Conservation (phyloP, 495 filamentous ascomycete species). For the Daldinia loculata region DNA sequence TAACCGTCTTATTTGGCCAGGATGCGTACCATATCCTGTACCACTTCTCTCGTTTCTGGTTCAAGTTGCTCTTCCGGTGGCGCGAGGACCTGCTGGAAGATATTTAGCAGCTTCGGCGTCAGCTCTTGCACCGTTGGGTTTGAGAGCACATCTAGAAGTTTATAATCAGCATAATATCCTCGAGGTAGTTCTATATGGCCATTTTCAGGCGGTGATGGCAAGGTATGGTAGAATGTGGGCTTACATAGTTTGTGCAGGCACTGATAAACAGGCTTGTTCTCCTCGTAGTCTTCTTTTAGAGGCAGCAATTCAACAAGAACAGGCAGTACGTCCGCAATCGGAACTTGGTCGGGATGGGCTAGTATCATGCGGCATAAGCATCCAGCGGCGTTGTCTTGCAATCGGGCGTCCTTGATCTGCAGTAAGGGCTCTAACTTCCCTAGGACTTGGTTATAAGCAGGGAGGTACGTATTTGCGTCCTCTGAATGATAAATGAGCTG, state of each 20-base stretch:
- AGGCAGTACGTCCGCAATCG: constrained; percentile 81
- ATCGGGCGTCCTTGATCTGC: constrained; percentile 73
- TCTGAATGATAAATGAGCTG: constrained; percentile 82
- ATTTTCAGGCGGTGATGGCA: no score
- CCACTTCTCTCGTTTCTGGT: constrained; percentile 71
- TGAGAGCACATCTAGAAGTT: constrained; percentile 68
- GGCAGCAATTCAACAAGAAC: constrained; percentile 81
- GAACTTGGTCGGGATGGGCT: constrained; percentile 78
- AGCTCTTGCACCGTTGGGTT: constrained; percentile 77
- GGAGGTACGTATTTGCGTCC: constrained; percentile 73
- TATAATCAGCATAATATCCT: constrained; percentile 31
- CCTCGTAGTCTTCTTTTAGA: constrained; percentile 92
- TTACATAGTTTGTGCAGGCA: constrained; percentile 88
- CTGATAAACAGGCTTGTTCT: constrained; percentile 91
- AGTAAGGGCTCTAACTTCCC: constrained; percentile 85
- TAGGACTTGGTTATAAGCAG: constrained; percentile 78
- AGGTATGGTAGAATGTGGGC: constrained; percentile 44
- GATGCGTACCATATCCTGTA: constrained; percentile 40
- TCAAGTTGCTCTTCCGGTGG: constrained; percentile 86
- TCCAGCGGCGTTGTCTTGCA: constrained; percentile 92
- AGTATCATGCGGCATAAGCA: constrained; percentile 93
- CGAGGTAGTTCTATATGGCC: neutral
- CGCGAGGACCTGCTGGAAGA: constrained; percentile 82
- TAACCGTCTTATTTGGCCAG: constrained; percentile 35
- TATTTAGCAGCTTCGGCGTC: constrained; percentile 77